These are phyloP conservation scores for Fusarium sp. DNA, from an alignment of 2,329 filamentous ascomycete species.

Conservation along the genomic window DNA sequence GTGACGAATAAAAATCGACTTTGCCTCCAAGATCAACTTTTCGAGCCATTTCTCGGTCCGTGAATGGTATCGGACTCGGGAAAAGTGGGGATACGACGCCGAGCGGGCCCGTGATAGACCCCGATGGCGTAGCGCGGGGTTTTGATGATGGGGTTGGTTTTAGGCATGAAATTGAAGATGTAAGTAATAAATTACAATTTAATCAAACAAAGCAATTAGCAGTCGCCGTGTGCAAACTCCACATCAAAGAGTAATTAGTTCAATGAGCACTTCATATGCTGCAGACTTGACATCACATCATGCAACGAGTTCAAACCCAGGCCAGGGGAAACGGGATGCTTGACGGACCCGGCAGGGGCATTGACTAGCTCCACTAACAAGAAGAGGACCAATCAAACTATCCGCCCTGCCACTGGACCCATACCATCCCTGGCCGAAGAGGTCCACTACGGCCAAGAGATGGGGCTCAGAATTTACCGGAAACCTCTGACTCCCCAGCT, in stretches of 20 bases:
- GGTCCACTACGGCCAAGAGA: slow-evolving; percentile 7
- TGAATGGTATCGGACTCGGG: slow-evolving; percentile 1
- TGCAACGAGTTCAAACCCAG: not conserved
- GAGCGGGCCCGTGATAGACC: slow-evolving; percentile 17
- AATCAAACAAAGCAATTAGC: not conserved
- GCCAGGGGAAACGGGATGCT: not conserved
- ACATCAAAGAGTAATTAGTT: too few species aligned
- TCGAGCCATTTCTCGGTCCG: not conserved
- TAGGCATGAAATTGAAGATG: not conserved
- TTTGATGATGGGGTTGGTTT: not conserved
- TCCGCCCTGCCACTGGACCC: not conserved
- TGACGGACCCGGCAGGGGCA: slow-evolving; percentile 1
- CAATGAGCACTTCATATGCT: too few species aligned
- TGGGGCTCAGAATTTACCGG: slow-evolving; percentile 31
- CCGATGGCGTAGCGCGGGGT: slow-evolving; percentile 8
- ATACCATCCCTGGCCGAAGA: not conserved
- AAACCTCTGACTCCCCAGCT: slow-evolving; percentile 31
- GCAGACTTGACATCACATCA: not conserved
- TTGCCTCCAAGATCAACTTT: not conserved
- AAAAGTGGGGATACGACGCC: not conserved
- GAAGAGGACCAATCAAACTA: not conserved
- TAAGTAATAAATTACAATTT: too few species aligned
- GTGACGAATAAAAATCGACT: too few species aligned
- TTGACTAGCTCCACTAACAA: not conserved
- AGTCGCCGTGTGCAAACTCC: not conserved